Percentiles rank a stretch among this genome's conserved stretches.
Evolutionary conservation across 345 rosid species (phyloP).

Genomic region (Psidium friedrichsthalianum): DNA sequence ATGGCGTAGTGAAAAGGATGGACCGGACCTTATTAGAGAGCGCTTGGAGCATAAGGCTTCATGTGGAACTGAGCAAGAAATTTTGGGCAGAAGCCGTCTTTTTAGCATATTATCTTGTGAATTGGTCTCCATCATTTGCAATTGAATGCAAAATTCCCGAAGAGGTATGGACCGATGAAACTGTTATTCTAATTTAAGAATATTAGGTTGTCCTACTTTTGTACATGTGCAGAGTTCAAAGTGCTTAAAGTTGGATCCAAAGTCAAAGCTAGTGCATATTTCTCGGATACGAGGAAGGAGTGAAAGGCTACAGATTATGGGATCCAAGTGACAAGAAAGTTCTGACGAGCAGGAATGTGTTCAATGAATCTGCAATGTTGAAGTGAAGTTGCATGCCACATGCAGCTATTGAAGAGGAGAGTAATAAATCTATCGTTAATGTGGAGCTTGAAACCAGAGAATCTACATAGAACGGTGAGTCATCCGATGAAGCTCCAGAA

Average conservation of each 20-base stretch:
- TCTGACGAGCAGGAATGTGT: neutral
- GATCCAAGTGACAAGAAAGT: neutral
- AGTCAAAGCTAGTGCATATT: neutral
- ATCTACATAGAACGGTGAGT: neutral
- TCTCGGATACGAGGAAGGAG: neutral
- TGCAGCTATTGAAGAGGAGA: neutral
- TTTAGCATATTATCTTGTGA: neutral
- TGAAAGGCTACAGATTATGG: neutral
- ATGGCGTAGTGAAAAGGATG: neutral
- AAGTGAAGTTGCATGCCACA: neutral
- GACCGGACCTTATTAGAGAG: neutral
- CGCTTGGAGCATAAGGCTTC: rapidly evolving
- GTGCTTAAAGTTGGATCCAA: neutral
- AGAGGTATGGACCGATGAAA: neutral
- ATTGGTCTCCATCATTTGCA: neutral
- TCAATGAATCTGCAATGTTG: neutral
- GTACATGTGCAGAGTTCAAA: neutral
- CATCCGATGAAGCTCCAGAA: rapidly evolving
- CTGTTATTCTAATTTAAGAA: neutral
- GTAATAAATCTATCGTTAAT: neutral
- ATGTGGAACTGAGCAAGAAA: rapidly evolving
- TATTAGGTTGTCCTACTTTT: neutral
- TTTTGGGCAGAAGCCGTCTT: rapidly evolving
- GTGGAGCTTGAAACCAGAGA: neutral
- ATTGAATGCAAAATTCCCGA: neutral